Evolutionary conservation across 345 rosid genomes (phyloP), one percentile per base, ranked within the genome.

Genomic region (Hypericum androsaemum): DNA sequence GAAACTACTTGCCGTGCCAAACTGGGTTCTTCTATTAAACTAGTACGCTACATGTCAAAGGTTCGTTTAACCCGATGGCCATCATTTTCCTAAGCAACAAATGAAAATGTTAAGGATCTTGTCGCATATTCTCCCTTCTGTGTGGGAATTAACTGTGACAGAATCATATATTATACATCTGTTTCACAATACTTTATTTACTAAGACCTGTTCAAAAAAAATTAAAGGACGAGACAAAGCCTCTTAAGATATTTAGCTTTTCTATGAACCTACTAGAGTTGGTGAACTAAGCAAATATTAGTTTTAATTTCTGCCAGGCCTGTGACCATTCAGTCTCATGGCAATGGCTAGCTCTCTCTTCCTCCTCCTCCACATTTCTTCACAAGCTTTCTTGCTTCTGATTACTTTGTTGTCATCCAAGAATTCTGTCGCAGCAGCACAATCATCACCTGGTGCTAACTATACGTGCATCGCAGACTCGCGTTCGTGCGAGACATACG

Each of bases 401-500:
- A 51, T 75, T 48, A 14, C 67, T 48, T 45, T 39, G 52, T 45
- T 39, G 52, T 36, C 56, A 56, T 64, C 39, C 57, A 17, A 37
- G 32, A 16, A 41, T 12, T 12, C 52, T 13, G 53, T 59, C 48
- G 47, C 43, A 7, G 47, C 43, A 7, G 72, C 80, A 47, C 74
- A 75, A 43, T 39, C 62, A 41, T 54, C 54, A n/a, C 43, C 56
- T 12, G 74, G 64, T 22, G 45, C 81, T 10, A 63, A 68, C 50
- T 77, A 64, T 39, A 69, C 77, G 1, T 74, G 79, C 72, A 61
- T 69, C 3, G 43, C 35, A 5, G 57, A 59, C 57, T 59, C 63
- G 0, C 9, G 37, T 3, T 37, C 74, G 5, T 82, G 86, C 67
- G 7, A 42, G 41, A 37, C 82, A 43, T 79, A 77, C 14, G 47